Base-by-base conservation (phyloP, 768 basidiomycete genomes). In the Coprinopsis cinerea region DNA sequence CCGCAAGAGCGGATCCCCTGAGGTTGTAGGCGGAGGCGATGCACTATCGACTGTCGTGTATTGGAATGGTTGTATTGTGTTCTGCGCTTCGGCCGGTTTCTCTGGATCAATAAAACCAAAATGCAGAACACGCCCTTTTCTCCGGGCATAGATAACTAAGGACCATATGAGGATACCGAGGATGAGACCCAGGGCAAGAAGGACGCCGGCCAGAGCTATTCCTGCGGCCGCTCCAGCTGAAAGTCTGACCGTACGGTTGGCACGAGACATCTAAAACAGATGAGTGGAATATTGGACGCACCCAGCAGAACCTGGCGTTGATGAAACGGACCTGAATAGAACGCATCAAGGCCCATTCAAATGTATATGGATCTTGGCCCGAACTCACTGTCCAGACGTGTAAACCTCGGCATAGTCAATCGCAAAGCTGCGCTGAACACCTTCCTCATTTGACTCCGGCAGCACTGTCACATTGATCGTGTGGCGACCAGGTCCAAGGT, bases 381-480 rank as follows among this genome's bases (percentile, higher is more conserved):
- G 9, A n/a, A 17, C 60, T 48, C 30, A 59, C 55, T 32, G n/a
- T 20, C 55, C 48, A 35, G 60, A 55, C 1, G 64, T 62, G 43
- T 55, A 67, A 3, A 67, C 53, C 26, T 66, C 53, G 2, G 65
- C 64, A 40, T 60, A 68, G 44, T 68, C 66, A 40, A 68, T 57
- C 4, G 61, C 62, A 25, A 68, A 42, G 2, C n/a, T n/a, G n/a
- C n/a, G n/a, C n/a, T 28, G n/a, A 28, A 35, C 6, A 14, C 13
- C 48, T 36, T 53, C 37, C 4, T 46, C 48, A 13, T 57, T 54
- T 15, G 13, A 32, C n/a, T 48, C 40, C 36, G 57, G 44, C 6
- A 27, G 27, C 1, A 55, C 55, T 22, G 46, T 53, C 43, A 51
- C 46, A 30, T 34, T 49, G 41, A 51, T 51, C 11, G 59, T 62